Percentiles rank a stretch among this genome's conserved stretches.
phyloP scores from a whole-genome alignment of 179 eudicot species.

The Heliamphora pulchella region DNA sequence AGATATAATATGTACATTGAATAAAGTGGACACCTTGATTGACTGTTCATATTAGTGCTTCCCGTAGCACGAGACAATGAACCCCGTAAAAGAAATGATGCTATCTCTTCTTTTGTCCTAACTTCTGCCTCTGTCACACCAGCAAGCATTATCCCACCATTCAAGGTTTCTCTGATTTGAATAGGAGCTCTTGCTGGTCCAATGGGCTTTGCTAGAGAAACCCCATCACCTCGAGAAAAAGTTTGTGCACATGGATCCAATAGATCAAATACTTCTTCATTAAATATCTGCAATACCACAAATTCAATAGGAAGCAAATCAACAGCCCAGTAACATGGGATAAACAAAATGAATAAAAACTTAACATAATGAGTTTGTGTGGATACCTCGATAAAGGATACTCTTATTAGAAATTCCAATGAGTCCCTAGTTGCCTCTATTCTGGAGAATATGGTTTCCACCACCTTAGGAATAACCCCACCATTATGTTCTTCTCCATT shows the following conservation, averaged over 20 bases:
- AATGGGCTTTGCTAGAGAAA: constrained; percentile 31
- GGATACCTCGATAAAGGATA: constrained; percentile 86
- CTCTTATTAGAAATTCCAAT: constrained; percentile 66
- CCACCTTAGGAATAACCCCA: constrained; percentile 81
- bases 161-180: constrained; percentile 75
- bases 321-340: neutral
- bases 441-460: constrained; percentile 73
- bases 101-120: constrained; percentile 82
- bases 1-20: neutral
- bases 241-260: constrained; percentile 46
- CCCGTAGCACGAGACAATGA: constrained; percentile 87
- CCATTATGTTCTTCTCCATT: constrained; percentile 45
- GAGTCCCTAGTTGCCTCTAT: constrained; percentile 48
- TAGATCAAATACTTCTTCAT: constrained; percentile 95
- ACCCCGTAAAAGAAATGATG: constrained; percentile 62
- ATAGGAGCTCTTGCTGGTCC: constrained; percentile 75
- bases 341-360: neutral
- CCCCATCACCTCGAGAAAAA: constrained; percentile 44
- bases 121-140: constrained; percentile 97
- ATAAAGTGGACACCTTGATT: constrained; percentile 61
- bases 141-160: constrained; percentile 86
- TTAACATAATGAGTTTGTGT: neutral
- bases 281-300: constrained; percentile 56
- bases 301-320: neutral
- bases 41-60: constrained; percentile 95